Evolutionary conservation across 2,329 filamentous ascomycete genomes (phyloP), one percentile per base, ranked within the genome.

Genomic region (Penicillium sp.): DNA sequence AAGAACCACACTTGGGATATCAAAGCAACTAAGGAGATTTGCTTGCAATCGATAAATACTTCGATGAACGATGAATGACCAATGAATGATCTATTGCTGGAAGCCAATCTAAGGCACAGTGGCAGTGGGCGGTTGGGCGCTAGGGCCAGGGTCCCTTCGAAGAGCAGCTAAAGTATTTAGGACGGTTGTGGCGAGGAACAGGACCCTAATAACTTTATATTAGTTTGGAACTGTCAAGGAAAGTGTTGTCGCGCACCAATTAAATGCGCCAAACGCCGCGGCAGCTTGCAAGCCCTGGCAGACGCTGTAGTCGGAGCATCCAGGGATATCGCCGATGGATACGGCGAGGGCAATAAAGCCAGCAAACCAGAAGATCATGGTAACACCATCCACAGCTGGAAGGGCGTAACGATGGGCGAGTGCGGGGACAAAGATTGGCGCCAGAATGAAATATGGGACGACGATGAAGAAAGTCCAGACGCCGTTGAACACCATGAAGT

Each of bases 351-450:
- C 91, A 67, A 96, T 88, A 70, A 92, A 90, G 7, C 92, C 92
- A 0, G 90, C 89, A 73, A 97, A 95, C 93, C 93, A 97, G 82
- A 96, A 96, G 60, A 96, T 83, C 79, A 90, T 89, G 9, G 91
- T 95, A 26, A 95, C 67, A 51, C 81, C 82, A 71, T 96, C 91
- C 35, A 91, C 82, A 1, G 71, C 88, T 19, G 93, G 81, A 17
- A 92, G 85, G 49, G 84, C 86, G 55, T 87, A 86, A 56, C 84
- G 85, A 75, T 92, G 87, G 69, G 88, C 88, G 11, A 87, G 70
- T 26, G 81, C 80, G 3, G 85, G 82, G 69, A 88, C 81, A 77
- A 88, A 88, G 48, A 85, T 79, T 1, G 91, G 91, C 3, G 88
- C 82, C 54, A 93, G 65, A 69, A 88, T 83, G 63, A 96, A 84